Conservation (phyloP, 352 stramenopile species). For the Phytophthora uliginosa region DNA sequence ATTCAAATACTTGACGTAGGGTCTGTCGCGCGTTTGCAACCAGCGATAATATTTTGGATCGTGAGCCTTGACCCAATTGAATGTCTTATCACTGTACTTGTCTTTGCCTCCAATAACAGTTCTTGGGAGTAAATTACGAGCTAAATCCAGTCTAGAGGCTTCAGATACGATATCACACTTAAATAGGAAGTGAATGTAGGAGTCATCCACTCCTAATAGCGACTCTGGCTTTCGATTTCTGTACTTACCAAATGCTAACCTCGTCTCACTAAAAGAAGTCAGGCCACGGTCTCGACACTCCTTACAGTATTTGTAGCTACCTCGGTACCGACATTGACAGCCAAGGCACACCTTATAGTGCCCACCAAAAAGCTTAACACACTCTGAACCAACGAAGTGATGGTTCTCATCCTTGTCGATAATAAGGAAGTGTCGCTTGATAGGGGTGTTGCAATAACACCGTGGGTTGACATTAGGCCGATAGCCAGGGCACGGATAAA, state of each 20-base stretch:
- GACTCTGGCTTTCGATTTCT: conserved; percentile 1
- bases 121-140: neutral
- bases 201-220: conserved; percentile 7
- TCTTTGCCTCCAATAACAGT: neutral
- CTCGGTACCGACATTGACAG: conserved; percentile 7
- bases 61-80: conserved; percentile 6
- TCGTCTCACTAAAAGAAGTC: conserved; percentile 13
- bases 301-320: conserved; percentile 16
- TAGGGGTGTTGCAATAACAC: conserved; percentile 23
- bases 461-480: conserved; percentile 3
- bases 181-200: conserved; percentile 7
- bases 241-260: conserved; percentile 14
- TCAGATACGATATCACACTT: conserved; percentile 15
- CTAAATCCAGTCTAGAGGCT: conserved; percentile 8
- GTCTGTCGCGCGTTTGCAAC: neutral
- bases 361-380: conserved; percentile 10
- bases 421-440: conserved; percentile 18
- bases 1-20: too few relatives aligned
- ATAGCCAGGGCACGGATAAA: conserved; percentile 13
- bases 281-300: conserved; percentile 10
- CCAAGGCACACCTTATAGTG: conserved; percentile 7
- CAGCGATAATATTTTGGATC: conserved; percentile 10
- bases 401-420: conserved; percentile 18
- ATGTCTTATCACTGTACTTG: conserved; percentile 13
- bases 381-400: conserved; percentile 20